A percentile compares a stretch with the other conserved stretches of the same genome.
Evolutionary conservation across 1,139 yeast genomes (phyloP).

Genomic region (Scheffersomyces cryptocercus): DNA sequence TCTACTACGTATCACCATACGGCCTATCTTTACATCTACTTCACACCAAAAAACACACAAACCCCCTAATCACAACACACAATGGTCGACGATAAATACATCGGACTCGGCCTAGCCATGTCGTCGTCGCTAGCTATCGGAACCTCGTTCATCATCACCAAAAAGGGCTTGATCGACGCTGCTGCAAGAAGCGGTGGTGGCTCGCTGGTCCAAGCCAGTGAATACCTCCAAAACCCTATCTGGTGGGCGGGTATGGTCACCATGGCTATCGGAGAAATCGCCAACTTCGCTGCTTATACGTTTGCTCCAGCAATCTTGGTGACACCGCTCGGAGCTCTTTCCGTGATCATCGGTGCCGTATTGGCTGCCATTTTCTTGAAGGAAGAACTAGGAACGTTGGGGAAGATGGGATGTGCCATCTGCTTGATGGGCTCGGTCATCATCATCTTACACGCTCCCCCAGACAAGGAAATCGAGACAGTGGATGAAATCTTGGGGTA

Average conservation of each 20-base stretch:
- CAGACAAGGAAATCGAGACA: conserved; percentile 84
- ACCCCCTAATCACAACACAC: too few relatives aligned
- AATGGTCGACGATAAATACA: conserved; percentile 71
- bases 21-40: too few relatives aligned
- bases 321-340: conserved; percentile 88
- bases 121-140: conserved; percentile 90
- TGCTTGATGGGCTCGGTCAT: conserved; percentile 89
- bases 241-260: conserved; percentile 96
- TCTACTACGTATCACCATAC: too few relatives aligned
- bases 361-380: conserved; percentile 81
- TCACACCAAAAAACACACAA: too few relatives aligned
- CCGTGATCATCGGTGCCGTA: conserved; percentile 89
- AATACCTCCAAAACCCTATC: conserved; percentile 78
- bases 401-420: conserved; percentile 94
- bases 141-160: conserved; percentile 84
- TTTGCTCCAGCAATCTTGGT: conserved; percentile 94
- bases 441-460: conserved; percentile 89
- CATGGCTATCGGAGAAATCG: conserved; percentile 91
- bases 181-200: conserved; percentile 59
- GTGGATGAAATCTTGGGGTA: conserved; percentile 84
- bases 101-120: conserved; percentile 87
- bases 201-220: conserved; percentile 64
- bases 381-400: conserved; percentile 84
- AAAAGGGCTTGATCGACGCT: conserved; percentile 80
- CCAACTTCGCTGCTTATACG: conserved; percentile 93